Evolutionary conservation across 2,329 filamentous ascomycete genomes (phyloP).

Genomic region (Calonectria pseudoreteaudii): DNA sequence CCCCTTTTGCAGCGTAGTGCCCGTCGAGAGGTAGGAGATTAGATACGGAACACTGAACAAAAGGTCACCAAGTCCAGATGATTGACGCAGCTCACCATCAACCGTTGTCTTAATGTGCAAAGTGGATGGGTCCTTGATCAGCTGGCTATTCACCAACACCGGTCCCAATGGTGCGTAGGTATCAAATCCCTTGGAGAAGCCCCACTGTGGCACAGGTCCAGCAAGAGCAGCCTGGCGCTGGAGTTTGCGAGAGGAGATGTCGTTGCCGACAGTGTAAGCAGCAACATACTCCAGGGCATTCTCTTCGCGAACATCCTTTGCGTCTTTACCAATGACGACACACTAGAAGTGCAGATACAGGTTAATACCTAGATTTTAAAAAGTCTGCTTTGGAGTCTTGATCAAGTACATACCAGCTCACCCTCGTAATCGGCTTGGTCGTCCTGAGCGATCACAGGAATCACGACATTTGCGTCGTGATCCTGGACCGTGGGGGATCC

Average conservation of each 20-base stretch:
- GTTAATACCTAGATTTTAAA: not conserved
- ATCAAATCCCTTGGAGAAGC: slow-evolving; percentile 56
- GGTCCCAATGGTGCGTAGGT: slow-evolving; percentile 64
- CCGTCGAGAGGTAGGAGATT: slow-evolving; percentile 48
- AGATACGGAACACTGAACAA: slow-evolving; percentile 56
- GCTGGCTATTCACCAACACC: slow-evolving; percentile 39
- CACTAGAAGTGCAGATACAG: not conserved
- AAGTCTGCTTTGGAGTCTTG: not conserved
- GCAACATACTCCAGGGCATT: slow-evolving; percentile 64
- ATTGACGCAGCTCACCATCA: slow-evolving; percentile 59
- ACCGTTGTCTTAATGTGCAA: slow-evolving; percentile 59
- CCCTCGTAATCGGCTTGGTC: slow-evolving; percentile 61
- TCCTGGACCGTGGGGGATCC: slow-evolving; percentile 30
- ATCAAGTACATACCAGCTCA: slow-evolving; percentile 54
- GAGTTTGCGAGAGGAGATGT: slow-evolving; percentile 60
- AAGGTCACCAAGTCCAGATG: slow-evolving; percentile 55
- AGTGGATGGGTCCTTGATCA: slow-evolving; percentile 45
- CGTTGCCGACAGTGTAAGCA: slow-evolving; percentile 68
- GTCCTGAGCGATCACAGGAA: slow-evolving; percentile 54
- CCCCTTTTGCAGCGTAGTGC: slow-evolving; percentile 56
- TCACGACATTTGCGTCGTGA: slow-evolving; percentile 31
- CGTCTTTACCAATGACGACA: slow-evolving; percentile 60
- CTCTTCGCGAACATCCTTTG: slow-evolving; percentile 59
- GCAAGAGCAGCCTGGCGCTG: slow-evolving; percentile 64
- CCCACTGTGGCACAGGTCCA: slow-evolving; percentile 42